phyloP scores from a whole-genome alignment of 2,329 filamentous ascomycete species.

The Pezicula neosporulosa region DNA sequence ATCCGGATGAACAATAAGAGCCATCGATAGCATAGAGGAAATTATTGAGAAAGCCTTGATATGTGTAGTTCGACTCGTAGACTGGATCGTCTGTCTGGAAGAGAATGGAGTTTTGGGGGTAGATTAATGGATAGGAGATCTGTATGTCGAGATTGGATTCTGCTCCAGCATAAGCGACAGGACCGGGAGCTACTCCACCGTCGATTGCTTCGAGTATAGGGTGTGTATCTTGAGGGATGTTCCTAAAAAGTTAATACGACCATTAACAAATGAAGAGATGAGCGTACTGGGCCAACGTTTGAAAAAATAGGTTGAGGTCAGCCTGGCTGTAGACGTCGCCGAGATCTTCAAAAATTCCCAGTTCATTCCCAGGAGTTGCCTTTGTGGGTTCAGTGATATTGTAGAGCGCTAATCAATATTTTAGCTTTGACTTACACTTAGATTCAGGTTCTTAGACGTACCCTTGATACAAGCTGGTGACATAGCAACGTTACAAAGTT shows the following conservation, averaged over 20 bases:
- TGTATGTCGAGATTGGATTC: slow-evolving; percentile 42
- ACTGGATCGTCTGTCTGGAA: slow-evolving; percentile 40
- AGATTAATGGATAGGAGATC: slow-evolving; percentile 42
- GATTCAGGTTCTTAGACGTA: slow-evolving; percentile 34
- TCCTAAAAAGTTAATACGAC: slow-evolving; percentile 10
- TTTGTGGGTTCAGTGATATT: slow-evolving; percentile 16
- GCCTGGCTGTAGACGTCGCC: slow-evolving; percentile 47
- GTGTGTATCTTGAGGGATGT: slow-evolving; percentile 34
- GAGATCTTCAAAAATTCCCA: slow-evolving; percentile 51
- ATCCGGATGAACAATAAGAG: slow-evolving; percentile 39
- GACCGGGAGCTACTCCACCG: slow-evolving; percentile 32
- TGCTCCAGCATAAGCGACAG: slow-evolving; percentile 23
- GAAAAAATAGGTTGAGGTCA: slow-evolving; percentile 39
- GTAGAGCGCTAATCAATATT: slow-evolving; percentile 34
- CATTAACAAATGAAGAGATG: slow-evolving; percentile 32
- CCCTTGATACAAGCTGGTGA: slow-evolving; percentile 38
- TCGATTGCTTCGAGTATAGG: slow-evolving; percentile 36
- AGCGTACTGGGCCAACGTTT: slow-evolving; percentile 26
- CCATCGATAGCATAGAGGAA: slow-evolving; percentile 45
- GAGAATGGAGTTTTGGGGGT: slow-evolving; percentile 39
- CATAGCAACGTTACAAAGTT: slow-evolving; percentile 27
- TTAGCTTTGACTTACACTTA: slow-evolving; percentile 25
- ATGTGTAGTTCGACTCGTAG: slow-evolving; percentile 34
- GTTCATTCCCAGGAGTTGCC: slow-evolving; percentile 15
- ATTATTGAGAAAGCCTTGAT: slow-evolving; percentile 40